These are phyloP conservation scores for Trichophyton mentagrophytes DNA, from an alignment of 2,329 filamentous ascomycete genomes.

Conservation along the genomic window DNA sequence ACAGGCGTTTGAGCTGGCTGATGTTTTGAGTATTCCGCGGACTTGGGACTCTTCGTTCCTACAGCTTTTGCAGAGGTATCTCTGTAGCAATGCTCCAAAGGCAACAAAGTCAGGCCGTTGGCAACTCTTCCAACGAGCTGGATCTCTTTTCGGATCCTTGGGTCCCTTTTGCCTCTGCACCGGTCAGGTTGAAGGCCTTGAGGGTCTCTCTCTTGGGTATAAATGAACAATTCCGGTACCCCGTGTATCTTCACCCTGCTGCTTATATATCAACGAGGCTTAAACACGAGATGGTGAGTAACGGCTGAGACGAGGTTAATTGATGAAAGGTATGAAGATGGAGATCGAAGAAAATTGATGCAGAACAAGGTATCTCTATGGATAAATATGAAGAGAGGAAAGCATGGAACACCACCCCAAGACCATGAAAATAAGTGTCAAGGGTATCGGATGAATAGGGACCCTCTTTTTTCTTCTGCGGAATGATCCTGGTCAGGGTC, in stretches of 20 bases:
- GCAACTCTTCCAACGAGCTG: neutral
- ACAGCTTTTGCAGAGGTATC: neutral
- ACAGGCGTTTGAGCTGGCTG: neutral
- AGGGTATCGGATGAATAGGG: constrained; percentile 6
- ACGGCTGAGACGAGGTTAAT: neutral
- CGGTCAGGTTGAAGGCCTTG: neutral
- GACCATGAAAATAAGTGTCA: neutral
- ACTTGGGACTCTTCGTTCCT: neutral
- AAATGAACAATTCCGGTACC: neutral
- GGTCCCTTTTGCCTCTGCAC: neutral
- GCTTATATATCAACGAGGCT: neutral
- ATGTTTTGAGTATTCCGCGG: neutral
- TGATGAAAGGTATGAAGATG: constrained; percentile 1
- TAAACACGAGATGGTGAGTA: neutral
- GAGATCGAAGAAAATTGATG: constrained; percentile 2
- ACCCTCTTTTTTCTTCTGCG: constrained; percentile 5
- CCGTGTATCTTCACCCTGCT: neutral
- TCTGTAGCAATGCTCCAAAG: neutral
- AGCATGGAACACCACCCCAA: neutral
- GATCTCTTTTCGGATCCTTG: neutral
- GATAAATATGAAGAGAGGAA: neutral
- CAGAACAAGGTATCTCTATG: constrained; percentile 2
- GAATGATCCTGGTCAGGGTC: constrained; percentile 4
- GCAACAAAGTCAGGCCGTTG: neutral
- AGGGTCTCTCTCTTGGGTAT: neutral